phyloP scores from a whole-genome alignment of 176 grass and related monocot species.

The Carex cristatella region DNA sequence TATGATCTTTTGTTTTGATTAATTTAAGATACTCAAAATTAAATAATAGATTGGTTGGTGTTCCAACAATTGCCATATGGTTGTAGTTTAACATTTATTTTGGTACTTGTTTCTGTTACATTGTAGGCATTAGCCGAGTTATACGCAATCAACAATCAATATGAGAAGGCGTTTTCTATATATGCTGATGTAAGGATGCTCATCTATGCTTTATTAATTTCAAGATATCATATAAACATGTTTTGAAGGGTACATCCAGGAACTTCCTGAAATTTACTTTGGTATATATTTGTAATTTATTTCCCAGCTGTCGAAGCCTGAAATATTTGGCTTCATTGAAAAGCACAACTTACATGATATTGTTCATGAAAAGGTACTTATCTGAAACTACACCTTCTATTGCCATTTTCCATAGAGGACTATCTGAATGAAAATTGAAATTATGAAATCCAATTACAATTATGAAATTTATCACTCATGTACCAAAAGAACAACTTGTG shows the following conservation, averaged over 20 bases:
- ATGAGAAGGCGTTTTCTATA: slow-evolving; percentile 73
- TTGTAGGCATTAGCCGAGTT: slow-evolving; percentile 82
- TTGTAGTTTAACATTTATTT: slow-evolving; percentile 3
- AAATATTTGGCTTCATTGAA: slow-evolving; percentile 84
- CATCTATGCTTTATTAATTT: slow-evolving; percentile 22
- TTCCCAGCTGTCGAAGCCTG: slow-evolving; percentile 72
- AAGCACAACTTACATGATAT: slow-evolving; percentile 69
- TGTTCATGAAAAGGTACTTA: slow-evolving; percentile 70
- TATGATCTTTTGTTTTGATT: slow-evolving; percentile 17
- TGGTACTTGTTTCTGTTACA: slow-evolving; percentile 10
- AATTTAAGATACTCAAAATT: not conserved
- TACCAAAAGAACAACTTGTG: not conserved
- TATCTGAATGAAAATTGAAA: not conserved
- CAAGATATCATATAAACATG: not conserved
- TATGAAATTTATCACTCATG: not conserved
- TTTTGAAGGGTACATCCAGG: not conserved
- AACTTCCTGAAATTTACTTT: slow-evolving; percentile 8
- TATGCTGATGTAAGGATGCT: slow-evolving; percentile 84
- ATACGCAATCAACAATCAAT: slow-evolving; percentile 64
- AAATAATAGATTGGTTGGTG: not conserved
- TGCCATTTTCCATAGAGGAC: not conserved
- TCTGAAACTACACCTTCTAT: not conserved
- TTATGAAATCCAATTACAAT: not conserved
- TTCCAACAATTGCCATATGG: not conserved
- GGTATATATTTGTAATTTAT: not conserved